Evolutionary conservation across 495 filamentous ascomycete species (phyloP), one percentile per base, ranked within the genome.

Genomic region (Xylaria grammica): DNA sequence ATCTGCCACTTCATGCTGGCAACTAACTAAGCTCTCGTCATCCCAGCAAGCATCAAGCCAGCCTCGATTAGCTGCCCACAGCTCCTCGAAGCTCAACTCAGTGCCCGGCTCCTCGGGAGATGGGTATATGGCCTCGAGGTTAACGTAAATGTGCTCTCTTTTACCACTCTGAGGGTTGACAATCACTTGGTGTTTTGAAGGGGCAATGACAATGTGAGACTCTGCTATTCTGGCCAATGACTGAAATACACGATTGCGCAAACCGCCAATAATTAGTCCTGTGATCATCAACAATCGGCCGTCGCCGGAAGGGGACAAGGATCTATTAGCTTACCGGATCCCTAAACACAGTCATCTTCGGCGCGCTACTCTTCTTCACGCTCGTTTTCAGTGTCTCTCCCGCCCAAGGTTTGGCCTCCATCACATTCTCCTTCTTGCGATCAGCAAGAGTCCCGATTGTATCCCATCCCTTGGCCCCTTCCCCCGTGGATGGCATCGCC

Each of bases 321-420:
- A 9, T 32, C 26, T n/a, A 63, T 65, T 26, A 57, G 86, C 94
- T 87, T 88, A 98, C 95, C 91, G 90, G 85, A 83, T 99, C 95
- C 81, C 93, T 93, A 84, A 97, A 99, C 20, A 98, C 85, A 70
- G 89, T 80, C 86, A 99, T 86, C 81, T 97, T 99, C 53, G 91
- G 83, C 34, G 82, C 83, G 49, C 86, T 89, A 61, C 78, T 86
- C 70, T 89, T 85, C 74, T 91, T 93, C 71, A 91, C 95, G 19
- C 90, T 91, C 19, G 87, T 89, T 77, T 95, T 93, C 78, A 98
- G 76, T 36, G 90, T 97, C 79, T 97, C 93, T 32, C 95, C 95
- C 20, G 83, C 90, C 94, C 93, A 97, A 19, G 94, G 93, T 76
- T 88, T 92, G 19, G 93, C 85, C 75, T 94, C 93, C 69, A 94